Percentiles rank a stretch among this genome's conserved stretches.
These are phyloP conservation scores for Aspergillus flavus DNA, from an alignment of 2,329 filamentous ascomycete genomes.

Conservation along the genomic window DNA sequence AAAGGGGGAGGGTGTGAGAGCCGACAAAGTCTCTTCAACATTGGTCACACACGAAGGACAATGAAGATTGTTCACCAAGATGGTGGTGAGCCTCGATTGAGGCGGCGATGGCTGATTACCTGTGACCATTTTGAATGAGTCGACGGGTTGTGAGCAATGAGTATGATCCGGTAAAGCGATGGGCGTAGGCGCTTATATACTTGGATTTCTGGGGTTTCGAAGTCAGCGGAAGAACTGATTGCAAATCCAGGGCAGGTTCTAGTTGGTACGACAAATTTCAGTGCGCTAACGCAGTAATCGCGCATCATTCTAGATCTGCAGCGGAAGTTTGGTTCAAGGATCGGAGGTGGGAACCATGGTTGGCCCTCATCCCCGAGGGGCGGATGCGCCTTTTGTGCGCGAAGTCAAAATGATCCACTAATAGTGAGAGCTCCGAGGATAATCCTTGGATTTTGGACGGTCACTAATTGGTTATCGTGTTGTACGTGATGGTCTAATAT, in stretches of 20 bases:
- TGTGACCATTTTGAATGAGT: no score
- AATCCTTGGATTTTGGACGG: not conserved
- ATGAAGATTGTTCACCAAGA: no score
- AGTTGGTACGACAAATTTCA: not conserved
- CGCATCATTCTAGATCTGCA: not conserved
- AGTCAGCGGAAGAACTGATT: not conserved
- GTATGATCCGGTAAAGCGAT: not conserved
- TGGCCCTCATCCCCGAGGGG: not conserved
- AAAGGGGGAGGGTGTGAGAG: no score
- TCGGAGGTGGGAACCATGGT: not conserved
- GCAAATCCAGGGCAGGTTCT: not conserved
- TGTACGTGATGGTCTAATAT: not conserved
- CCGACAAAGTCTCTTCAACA: no score
- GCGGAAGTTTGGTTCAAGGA: not conserved
- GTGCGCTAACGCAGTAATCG: not conserved
- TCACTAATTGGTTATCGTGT: not conserved
- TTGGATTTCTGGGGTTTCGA: not conserved
- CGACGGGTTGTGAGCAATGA: no score
- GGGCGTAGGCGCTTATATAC: not conserved
- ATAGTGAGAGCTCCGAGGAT: not conserved
- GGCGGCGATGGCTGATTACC: no score
- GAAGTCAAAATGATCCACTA: not conserved
- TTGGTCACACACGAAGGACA: no score
- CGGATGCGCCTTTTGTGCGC: not conserved
- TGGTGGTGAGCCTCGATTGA: no score